Base-by-base conservation (phyloP, 768 basidiomycete species). In the Podaxis pistillaris region DNA sequence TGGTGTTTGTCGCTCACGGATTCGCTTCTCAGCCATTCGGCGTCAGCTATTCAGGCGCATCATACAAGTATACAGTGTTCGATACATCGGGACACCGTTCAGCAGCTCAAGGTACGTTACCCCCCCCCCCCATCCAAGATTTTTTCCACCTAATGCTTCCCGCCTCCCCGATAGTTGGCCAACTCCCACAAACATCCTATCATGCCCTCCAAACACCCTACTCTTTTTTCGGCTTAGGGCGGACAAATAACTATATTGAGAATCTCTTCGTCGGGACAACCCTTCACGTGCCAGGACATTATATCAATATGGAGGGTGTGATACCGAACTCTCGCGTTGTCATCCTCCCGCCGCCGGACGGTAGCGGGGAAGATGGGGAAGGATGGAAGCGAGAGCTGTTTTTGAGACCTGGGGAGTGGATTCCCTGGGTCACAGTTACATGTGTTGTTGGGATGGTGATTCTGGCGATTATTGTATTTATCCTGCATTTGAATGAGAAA, bases 241-340 rank as follows among this genome's bases (percentile, higher is more conserved):
- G 97, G 46, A 98, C 96, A 15, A 99, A 99, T 75, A 99, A 99
- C 73, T 99, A 99, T 76, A 95, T 99, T 69, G 97, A 99, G 81
- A 98, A 98, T 73, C 83, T 99, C 1, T 97, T 97, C 72, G 92
- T 98, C 19, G 97, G 97, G 15, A 89, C 94, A 3, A 96, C 95
- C 5, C 82, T 91, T 33, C 88, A 93, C 63, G 73, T 80, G 0
- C 71, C 79, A 38, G 71, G 87, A 37, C 93, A 96, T 70, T 93
- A 81, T 66, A 94, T 96, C 72, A 89, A 90, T 71, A 90, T 98
- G 83, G 97, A 98, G 71, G 96, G 96, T 28, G 90, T 99, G 37
- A 95, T 99, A 50, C 97, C 97, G 0, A 98, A 99, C 72, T 97
- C 95, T 3, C 94, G 94, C 65, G 86, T 99, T 13, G 90, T 98